These are phyloP conservation scores for Pichia californica DNA, from an alignment of 805 yeast genomes.

Conservation along the genomic window DNA sequence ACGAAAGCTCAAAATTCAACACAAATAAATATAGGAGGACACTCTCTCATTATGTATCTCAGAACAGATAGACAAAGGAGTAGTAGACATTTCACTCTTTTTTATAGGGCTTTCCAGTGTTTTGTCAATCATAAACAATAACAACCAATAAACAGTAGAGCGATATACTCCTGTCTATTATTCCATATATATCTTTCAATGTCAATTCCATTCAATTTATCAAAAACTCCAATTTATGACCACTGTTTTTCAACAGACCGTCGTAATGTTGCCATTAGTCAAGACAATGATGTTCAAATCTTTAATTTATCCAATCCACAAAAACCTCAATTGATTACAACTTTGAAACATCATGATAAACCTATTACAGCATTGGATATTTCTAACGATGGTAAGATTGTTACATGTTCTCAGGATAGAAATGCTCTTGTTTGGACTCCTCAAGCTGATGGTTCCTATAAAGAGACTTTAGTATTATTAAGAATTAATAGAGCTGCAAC, in stretches of 20 bases:
- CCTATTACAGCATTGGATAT: slow-evolving; percentile 93
- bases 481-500: slow-evolving; percentile 96
- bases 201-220: slow-evolving; percentile 52
- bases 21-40: too few relatives aligned
- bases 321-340: slow-evolving; percentile 57
- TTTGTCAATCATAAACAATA: too few relatives aligned
- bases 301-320: slow-evolving; percentile 48
- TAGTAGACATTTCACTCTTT: neutral
- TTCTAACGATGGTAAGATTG: slow-evolving; percentile 80
- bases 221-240: slow-evolving; percentile 83
- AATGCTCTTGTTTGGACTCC: slow-evolving; percentile 97
- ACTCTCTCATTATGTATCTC: too few relatives aligned
- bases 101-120: too few relatives aligned
- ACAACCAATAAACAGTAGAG: slow-evolving; percentile 26
- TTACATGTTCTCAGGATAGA: slow-evolving; percentile 96
- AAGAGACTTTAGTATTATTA: slow-evolving; percentile 86
- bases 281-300: slow-evolving; percentile 68
- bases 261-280: slow-evolving; percentile 68
- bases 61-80: too few relatives aligned
- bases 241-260: slow-evolving; percentile 77
- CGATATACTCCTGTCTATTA: slow-evolving; percentile 33
- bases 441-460: slow-evolving; percentile 48
- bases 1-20: too few relatives aligned
- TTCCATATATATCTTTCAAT: slow-evolving; percentile 16
- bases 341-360: slow-evolving; percentile 81